phyloP scores from a whole-genome alignment of 495 filamentous ascomycete genomes.

The Parathielavia hyrcaniae region DNA sequence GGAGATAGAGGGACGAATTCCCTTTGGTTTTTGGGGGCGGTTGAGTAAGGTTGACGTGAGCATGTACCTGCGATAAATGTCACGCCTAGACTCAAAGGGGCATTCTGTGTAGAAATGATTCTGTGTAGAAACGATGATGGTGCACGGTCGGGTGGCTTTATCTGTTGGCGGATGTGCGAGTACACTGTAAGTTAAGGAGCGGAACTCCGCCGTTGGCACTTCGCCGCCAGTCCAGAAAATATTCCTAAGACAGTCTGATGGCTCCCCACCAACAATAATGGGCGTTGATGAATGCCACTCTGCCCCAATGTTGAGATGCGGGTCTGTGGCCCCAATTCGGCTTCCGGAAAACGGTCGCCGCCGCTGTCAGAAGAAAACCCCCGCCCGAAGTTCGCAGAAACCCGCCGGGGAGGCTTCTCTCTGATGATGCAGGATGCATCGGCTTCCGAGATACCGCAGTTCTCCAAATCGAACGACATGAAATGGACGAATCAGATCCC shows the following conservation, averaged over 20 bases:
- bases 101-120: too few relatives aligned
- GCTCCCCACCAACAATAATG: too few relatives aligned
- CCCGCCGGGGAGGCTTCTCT: neutral
- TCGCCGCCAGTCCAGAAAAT: neutral
- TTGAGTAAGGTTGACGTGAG: slow-evolving; percentile 1
- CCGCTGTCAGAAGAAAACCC: neutral
- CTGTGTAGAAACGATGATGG: neutral
- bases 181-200: too few relatives aligned
- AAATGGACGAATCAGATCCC: slow-evolving; percentile 20
- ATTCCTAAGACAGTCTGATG: slow-evolving; percentile 1
- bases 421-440: neutral
- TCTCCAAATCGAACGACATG: slow-evolving; percentile 20
- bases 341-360: slow-evolving; percentile 16
- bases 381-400: neutral
- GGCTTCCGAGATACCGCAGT: slow-evolving; percentile 9
- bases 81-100: neutral
- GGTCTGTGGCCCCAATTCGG: neutral
- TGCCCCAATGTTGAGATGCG: neutral
- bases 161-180: neutral
- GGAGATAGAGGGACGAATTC: slow-evolving; percentile 33
- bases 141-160: neutral
- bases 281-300: too few relatives aligned
- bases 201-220: neutral
- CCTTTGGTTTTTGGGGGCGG: neutral
- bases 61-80: neutral